phyloP scores from a whole-genome alignment of 2,329 filamentous ascomycete species.

The Botrytis sinoallii region DNA sequence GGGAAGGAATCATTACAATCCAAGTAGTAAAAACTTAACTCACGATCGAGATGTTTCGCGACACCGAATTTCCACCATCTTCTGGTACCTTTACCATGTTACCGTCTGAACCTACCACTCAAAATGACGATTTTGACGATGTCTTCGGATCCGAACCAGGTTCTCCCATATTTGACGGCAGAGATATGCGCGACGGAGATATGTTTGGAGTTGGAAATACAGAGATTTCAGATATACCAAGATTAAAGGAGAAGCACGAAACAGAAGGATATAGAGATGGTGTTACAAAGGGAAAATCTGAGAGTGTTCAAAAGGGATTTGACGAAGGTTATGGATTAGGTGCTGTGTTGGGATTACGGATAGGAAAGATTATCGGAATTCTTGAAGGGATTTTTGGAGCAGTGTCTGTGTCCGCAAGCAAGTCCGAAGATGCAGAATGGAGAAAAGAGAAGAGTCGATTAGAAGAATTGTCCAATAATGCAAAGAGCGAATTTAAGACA shows the following conservation, averaged over 20 bases:
- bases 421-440: constrained; percentile 20
- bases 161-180: constrained; percentile 28
- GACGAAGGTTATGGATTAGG: constrained; percentile 88
- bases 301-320: constrained; percentile 80
- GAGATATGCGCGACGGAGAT: background rate
- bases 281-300: constrained; percentile 69
- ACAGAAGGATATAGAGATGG: constrained; percentile 92
- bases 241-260: constrained; percentile 37
- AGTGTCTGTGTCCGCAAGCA: constrained; percentile 30
- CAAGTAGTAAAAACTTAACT: background rate
- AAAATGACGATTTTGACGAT: constrained; percentile 36
- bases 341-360: constrained; percentile 71
- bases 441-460: constrained; percentile 30
- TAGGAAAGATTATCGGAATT: constrained; percentile 72
- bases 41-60: constrained; percentile 12
- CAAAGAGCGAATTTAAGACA: constrained; percentile 58
- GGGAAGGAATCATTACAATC: background rate
- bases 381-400: constrained; percentile 67
- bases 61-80: constrained; percentile 8
- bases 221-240: constrained; percentile 36
- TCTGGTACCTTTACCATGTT: background rate
- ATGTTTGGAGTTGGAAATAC: constrained; percentile 24
- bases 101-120: background rate
- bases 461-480: constrained; percentile 45
- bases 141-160: constrained; percentile 37